These are phyloP conservation scores for Melampsora larici-populina DNA, from an alignment of 1,284 basidiomycete genomes.

Conservation along the genomic window DNA sequence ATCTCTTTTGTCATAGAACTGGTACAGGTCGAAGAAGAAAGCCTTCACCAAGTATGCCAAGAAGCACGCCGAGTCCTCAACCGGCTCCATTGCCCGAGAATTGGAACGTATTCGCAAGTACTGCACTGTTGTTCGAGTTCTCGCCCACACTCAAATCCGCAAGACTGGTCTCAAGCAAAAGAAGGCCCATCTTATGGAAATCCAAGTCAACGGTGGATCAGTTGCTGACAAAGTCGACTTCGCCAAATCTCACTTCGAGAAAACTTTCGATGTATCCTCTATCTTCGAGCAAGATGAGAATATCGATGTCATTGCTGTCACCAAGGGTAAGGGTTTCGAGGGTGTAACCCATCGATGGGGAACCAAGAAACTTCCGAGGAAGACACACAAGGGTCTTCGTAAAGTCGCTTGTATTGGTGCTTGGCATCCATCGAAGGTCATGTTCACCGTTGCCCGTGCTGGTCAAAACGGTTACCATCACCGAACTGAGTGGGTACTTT, in stretches of 20 bases:
- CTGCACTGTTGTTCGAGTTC: conserved; percentile 98
- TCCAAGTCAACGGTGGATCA: conserved; percentile 98
- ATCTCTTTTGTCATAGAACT: conserved; percentile 63
- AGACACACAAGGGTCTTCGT: conserved; percentile 99
- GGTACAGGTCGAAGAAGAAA: conserved; percentile 99
- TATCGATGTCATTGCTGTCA: conserved; percentile 95
- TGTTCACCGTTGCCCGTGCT: conserved; percentile 99
- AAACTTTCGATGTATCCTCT: conserved; percentile 78
- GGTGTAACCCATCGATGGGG: conserved; percentile 99
- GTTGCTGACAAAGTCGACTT: conserved; percentile 97
- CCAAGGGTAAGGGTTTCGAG: conserved; percentile 99
- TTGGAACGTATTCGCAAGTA: conserved; percentile 99
- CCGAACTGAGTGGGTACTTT: conserved; percentile 64
- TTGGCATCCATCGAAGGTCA: conserved; percentile 94
- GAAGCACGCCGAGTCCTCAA: conserved; percentile 89
- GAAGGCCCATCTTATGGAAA: conserved; percentile 99
- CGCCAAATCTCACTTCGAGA: conserved; percentile 93
- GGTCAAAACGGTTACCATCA: conserved; percentile 99
- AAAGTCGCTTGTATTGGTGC: conserved; percentile 99
- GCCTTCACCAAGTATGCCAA: conserved; percentile 73
- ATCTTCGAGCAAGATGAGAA: conserved; percentile 97
- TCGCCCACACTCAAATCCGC: conserved; percentile 93
- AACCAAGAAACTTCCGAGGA: conserved; percentile 95
- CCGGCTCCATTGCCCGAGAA: conserved; percentile 84
- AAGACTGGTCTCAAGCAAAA: conserved; percentile 98